Evolutionary conservation across 2,329 filamentous ascomycete species (phyloP).

Genomic region (Neurospora crassa): DNA sequence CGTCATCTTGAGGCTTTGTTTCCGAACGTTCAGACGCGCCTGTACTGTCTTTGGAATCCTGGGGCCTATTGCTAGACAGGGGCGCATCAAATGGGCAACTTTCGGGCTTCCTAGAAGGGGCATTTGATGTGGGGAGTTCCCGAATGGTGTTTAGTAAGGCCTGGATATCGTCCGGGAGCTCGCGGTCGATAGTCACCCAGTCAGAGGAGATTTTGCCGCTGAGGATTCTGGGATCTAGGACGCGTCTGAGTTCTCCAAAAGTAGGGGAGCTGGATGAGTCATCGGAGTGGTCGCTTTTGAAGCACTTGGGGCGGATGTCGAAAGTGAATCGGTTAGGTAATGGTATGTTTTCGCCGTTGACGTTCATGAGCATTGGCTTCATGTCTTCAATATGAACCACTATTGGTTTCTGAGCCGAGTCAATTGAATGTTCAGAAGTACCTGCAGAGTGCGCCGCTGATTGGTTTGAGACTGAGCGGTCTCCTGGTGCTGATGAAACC

Average conservation of each 20-base stretch:
- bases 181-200: neutral
- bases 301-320: slow-evolving; percentile 10
- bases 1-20: neutral
- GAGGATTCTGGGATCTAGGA: neutral
- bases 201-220: neutral
- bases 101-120: neutral
- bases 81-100: neutral
- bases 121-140: neutral
- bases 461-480: slow-evolving; percentile 1
- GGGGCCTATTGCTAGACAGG: neutral
- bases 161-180: neutral
- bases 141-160: neutral
- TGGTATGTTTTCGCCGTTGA: slow-evolving; percentile 12
- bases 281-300: neutral
- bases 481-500: slow-evolving; percentile 10
- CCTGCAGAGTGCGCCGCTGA: neutral
- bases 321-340: slow-evolving; percentile 14
- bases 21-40: neutral
- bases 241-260: slow-evolving; percentile 8
- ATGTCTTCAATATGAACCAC: slow-evolving; percentile 10
- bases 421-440: neutral
- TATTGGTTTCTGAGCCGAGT: slow-evolving; percentile 7
- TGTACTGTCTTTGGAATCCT: neutral
- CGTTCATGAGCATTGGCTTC: slow-evolving; percentile 11
- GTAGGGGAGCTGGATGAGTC: neutral